Base-by-base conservation (phyloP, 2,329 filamentous ascomycete species). In the Phaeophleospora eucalypticola region DNA sequence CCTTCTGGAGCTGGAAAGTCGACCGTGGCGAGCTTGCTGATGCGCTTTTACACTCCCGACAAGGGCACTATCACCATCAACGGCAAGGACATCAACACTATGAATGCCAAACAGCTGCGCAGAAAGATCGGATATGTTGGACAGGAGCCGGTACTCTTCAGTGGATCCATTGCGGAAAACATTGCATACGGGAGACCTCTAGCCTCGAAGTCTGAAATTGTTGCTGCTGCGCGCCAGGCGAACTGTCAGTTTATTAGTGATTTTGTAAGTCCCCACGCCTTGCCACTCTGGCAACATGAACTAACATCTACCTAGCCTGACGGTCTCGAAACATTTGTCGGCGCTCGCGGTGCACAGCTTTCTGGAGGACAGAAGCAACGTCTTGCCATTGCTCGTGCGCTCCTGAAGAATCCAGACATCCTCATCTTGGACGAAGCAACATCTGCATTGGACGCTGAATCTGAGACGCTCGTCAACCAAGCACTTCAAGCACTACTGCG, bases 161-260 rank as follows among this genome's bases (percentile, higher is more conserved):
- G 86, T 1, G 88, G 87, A 29, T 86, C 86, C 0, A 86, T 93
- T 54, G 86, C 86, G 2, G 86, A 93, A 65, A 93, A 94, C 61
- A 97, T 98, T 58, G 79, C 89, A 0, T 98, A 98, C 62, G 93
- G 91, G 47, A 85, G 83, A 48, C 91, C 91, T 1, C 68, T 80
- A 38, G 91, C 93, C 1, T 83, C 83, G 2, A 78, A 87, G 43
- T 74, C 80, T 24, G 89, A 96, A 58, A 93, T 98, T 48, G 79
- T 95, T 48, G 79, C 82, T 16, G 94, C 93, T 6, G 93, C 93
- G 3, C 80, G 87, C 52, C 86, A 91, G 66, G 93, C 93, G 44
- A 98, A 98, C 68, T 98, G 93, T 67, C 85, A 86, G 59, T 98
- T 98, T 64, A 95, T 98, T 66, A 85, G 86, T 65, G 93, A 98